These are phyloP conservation scores for Nannochloropsis limnetica DNA, from an alignment of 352 stramenopile species.

Conservation along the genomic window DNA sequence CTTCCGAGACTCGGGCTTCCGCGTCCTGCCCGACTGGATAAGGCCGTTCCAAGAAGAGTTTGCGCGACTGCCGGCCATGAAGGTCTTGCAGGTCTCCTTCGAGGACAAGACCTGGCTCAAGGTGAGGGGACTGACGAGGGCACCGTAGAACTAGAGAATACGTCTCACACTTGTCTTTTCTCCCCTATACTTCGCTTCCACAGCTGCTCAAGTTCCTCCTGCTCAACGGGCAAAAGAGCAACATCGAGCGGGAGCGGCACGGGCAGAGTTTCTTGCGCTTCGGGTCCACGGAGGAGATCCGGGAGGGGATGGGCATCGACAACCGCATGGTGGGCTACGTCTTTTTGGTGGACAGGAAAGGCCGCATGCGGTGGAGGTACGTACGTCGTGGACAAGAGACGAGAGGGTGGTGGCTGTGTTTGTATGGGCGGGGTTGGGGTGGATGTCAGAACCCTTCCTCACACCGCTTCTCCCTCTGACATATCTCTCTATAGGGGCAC, in stretches of 20 bases:
- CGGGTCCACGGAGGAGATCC: slow-evolving; percentile 16
- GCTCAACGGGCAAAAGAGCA: slow-evolving; percentile 23
- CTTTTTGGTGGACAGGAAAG: neutral
- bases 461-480: neutral
- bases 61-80: slow-evolving; percentile 4
- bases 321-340: slow-evolving; percentile 35
- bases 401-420: neutral
- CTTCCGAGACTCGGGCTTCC: slow-evolving; percentile 24
- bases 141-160: neutral
- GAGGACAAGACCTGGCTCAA: slow-evolving; percentile 25
- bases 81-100: slow-evolving; percentile 29
- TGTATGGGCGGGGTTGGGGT: neutral
- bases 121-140: neutral
- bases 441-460: neutral
- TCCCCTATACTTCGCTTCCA: neutral
- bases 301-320: slow-evolving; percentile 28
- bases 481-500: neutral
- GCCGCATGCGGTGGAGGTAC: slow-evolving; percentile 5
- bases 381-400: neutral
- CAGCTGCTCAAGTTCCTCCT: slow-evolving; percentile 29
- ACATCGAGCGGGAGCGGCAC: slow-evolving; percentile 28
- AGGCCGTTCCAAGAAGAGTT: slow-evolving; percentile 4
- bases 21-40: slow-evolving; percentile 29
- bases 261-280: slow-evolving; percentile 2
- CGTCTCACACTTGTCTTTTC: too few relatives aligned